Conservation (phyloP, 2,329 filamentous ascomycete species). For the Fusarium sp. region DNA sequence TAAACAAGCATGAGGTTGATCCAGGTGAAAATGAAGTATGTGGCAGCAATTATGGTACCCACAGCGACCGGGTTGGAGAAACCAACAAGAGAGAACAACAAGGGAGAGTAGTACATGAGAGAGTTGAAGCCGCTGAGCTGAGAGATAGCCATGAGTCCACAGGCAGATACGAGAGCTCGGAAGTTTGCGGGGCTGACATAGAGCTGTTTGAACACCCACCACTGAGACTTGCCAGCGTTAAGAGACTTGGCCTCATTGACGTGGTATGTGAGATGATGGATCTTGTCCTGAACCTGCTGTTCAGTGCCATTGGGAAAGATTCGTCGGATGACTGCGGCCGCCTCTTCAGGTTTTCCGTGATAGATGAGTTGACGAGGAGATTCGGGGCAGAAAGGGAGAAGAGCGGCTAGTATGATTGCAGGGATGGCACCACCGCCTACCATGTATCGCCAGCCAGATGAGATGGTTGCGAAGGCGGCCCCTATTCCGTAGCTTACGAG, state of each 20-base stretch:
- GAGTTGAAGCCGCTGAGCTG: conserved; percentile 63
- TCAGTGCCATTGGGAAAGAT: conserved; percentile 54
- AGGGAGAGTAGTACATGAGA: conserved; percentile 59
- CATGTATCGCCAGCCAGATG: conserved; percentile 60
- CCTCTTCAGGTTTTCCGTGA: conserved; percentile 52
- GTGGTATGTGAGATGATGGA: conserved; percentile 48
- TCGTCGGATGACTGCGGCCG: conserved; percentile 47
- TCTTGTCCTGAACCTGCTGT: conserved; percentile 54
- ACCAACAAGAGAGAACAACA: conserved; percentile 58
- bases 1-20: conserved; percentile 58
- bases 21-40: conserved; percentile 59
- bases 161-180: conserved; percentile 55
- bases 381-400: conserved; percentile 58
- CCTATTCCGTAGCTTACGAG: conserved; percentile 53
- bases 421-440: conserved; percentile 57
- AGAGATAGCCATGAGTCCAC: conserved; percentile 60
- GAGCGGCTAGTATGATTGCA: conserved; percentile 51
- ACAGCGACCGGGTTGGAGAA: conserved; percentile 59
- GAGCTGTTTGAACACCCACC: conserved; percentile 55
- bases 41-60: conserved; percentile 52
- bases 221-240: conserved; percentile 50
- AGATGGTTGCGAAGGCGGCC: conserved; percentile 50
- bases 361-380: conserved; percentile 56
- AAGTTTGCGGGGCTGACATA: conserved; percentile 54
- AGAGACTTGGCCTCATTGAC: conserved; percentile 51